Base-by-base conservation (phyloP, 257 asterid genomes). In the Striga asiatica region DNA sequence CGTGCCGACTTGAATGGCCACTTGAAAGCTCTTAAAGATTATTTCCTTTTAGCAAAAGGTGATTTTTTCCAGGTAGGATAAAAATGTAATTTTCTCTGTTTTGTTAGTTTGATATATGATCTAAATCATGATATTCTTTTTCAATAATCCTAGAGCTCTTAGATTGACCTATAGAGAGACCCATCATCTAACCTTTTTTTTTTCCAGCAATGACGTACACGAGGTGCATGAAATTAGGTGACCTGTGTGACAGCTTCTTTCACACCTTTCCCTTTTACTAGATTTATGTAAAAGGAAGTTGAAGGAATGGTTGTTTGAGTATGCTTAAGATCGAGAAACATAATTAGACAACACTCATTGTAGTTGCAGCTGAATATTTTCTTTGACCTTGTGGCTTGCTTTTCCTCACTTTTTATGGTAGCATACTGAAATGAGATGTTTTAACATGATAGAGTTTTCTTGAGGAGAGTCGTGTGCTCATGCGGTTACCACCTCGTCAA, bases 1-100 rank as follows among this genome's bases (percentile, higher is more conserved):
- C 97, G 95, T 13, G 97, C 97, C n/a, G 97, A 88, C 82, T 80
- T 92, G 78, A 88, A 81, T 75, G 97, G 99, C 53, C 99, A 92
- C 78, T 76, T 92, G 76, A 88, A 76, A 74, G 99, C 99, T 62
- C 95, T 92, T 50, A 92, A 88, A 78, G 97, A 88, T 66, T 92
- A 92, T 81, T 88, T 88, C 76, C 99, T 92, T 66, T 66, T 92
- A 64, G 97, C 95, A 34, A 92, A 92, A 76, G 99, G 97, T 19
- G 97, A 92, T 64, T 85, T 92, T 69, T 92, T 92, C 70, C 99
- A 88, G 97, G 99, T 85, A 79, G 32, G 56, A 18, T 54, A n/a
- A 24, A n/a, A n/a, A n/a, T n/a, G n/a, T n/a, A n/a, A 45, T 50
- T 43, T 5, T 47, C 2, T 14, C 32, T 52, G 18, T 54, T 57